phyloP scores from a whole-genome alignment of 73 alveolate species.

The Paraurostyla sp. region DNA sequence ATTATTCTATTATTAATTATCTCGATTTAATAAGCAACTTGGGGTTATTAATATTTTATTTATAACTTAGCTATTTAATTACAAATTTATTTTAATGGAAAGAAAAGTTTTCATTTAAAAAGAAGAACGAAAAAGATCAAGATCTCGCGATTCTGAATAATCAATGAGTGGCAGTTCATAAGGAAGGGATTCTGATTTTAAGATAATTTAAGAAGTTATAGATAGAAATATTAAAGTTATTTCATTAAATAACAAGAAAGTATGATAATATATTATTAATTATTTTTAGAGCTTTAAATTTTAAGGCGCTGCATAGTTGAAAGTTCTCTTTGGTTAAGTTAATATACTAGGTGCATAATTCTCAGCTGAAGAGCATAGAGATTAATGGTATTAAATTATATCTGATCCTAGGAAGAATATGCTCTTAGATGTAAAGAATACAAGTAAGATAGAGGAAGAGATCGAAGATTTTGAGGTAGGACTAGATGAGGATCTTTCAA shows the following conservation, averaged over 20 bases:
- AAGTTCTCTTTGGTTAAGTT: background rate
- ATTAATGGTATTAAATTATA: background rate
- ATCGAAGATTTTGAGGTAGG: background rate
- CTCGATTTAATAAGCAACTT: background rate
- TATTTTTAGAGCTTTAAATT: background rate
- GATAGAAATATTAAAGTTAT: background rate
- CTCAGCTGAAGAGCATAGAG: background rate
- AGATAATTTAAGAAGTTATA: background rate
- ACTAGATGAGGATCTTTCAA: background rate
- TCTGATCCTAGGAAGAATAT: conserved; percentile 37
- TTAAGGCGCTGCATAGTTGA: background rate
- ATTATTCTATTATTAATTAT: background rate
- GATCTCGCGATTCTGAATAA: background rate
- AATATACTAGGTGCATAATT: background rate
- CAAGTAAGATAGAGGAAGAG: background rate
- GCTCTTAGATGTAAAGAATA: background rate
- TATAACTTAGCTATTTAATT: too few species aligned
- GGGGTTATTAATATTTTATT: too few species aligned
- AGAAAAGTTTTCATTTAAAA: background rate
- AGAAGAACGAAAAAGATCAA: background rate
- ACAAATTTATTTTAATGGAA: background rate
- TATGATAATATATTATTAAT: background rate
- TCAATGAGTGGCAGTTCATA: background rate
- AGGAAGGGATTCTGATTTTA: background rate
- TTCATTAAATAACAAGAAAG: background rate